Base-by-base conservation (phyloP, 345 rosid genomes). In the Boechera stricta region DNA sequence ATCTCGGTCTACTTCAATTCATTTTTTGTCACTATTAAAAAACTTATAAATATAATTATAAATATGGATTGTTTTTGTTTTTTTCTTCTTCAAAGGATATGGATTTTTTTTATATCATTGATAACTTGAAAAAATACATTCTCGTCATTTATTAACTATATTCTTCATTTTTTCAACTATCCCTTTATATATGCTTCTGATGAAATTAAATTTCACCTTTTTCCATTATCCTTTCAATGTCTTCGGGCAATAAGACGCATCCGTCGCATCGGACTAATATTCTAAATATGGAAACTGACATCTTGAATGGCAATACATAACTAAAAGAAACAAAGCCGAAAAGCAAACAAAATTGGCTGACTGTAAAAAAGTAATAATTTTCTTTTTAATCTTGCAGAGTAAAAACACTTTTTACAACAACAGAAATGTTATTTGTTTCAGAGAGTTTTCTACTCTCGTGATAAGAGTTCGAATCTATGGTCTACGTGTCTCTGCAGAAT, bases 271-370 rank as follows among this genome's bases (percentile, higher is more conserved):
- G 70, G 57, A 79, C 60, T 68, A 79, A 73, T 42, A 67, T 73
- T 53, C 82, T 54, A 79, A 73, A 79, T 44, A 79, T 61, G 74
- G 82, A 61, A 79, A 79, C 82, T 79, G 82, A 73, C 78, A 73
- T 45, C 21, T 67, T 73, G 82, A 79, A 73, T 79, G 78, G 82
- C 81, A 44, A 79, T 73, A 79, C 78, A 73, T 67, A 60, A 67
- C 28, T 67, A 7, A 73, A 67, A 68, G 82, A 60, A 79, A 79
- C 78, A 79, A 79, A 79, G 64, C 74, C 54, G 52, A 61, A 67
- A 73, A 65, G 47, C 31, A 65, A 71, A 64, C 2, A 5, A 21
- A 59, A 57, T 0, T 77, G 75, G 65, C 76, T 72, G 77, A 41
- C 64, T 32, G 81, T 78, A 73, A 79, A 78, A 21, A 73, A 73